phyloP scores from a whole-genome alignment of 495 filamentous ascomycete genomes.

The Penicillium taxi region DNA sequence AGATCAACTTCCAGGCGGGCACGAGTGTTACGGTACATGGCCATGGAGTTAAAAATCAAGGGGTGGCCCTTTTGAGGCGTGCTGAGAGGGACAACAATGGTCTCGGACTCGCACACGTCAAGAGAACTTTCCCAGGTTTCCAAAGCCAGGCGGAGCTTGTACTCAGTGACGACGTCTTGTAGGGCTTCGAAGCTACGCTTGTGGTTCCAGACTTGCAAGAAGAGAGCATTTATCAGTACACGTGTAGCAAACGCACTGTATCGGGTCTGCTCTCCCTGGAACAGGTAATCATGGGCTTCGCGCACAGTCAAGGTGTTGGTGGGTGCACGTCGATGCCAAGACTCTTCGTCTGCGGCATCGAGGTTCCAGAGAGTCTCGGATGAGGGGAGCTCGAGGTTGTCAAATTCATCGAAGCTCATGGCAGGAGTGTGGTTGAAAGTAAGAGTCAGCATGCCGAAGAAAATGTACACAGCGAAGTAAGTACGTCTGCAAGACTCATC shows the following conservation, averaged over 20 bases:
- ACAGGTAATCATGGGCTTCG: conserved; percentile 88
- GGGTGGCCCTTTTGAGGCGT: conserved; percentile 97
- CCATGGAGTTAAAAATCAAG: conserved; percentile 97
- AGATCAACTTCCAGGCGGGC: conserved; percentile 91
- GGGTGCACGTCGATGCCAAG: conserved; percentile 68
- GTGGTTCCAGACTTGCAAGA: conserved; percentile 97
- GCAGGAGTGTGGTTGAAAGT: conserved; percentile 97
- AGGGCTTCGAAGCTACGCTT: conserved; percentile 93
- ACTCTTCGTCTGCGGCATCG: conserved; percentile 66
- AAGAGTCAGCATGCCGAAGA: conserved; percentile 91
- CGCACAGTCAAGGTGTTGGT: conserved; percentile 76
- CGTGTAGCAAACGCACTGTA: conserved; percentile 98
- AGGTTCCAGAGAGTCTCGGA: conserved; percentile 94
- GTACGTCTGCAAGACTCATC: conserved; percentile 95
- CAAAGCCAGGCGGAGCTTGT: conserved; percentile 90
- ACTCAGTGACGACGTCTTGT: conserved; percentile 95
- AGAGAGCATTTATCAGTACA: conserved; percentile 97
- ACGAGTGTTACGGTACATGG: conserved; percentile 90
- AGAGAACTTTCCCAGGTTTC: conserved; percentile 98
- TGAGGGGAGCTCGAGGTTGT: conserved; percentile 83
- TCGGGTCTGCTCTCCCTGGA: conserved; percentile 81
- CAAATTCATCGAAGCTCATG: conserved; percentile 97
- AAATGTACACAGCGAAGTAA: conserved; percentile 99
- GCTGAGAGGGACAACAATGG: conserved; percentile 80
- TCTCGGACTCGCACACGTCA: conserved; percentile 88